Percentiles rank a stretch among this genome's conserved stretches.
Evolutionary conservation across 2,329 filamentous ascomycete species (phyloP).

Genomic region (Penicillium sp.): DNA sequence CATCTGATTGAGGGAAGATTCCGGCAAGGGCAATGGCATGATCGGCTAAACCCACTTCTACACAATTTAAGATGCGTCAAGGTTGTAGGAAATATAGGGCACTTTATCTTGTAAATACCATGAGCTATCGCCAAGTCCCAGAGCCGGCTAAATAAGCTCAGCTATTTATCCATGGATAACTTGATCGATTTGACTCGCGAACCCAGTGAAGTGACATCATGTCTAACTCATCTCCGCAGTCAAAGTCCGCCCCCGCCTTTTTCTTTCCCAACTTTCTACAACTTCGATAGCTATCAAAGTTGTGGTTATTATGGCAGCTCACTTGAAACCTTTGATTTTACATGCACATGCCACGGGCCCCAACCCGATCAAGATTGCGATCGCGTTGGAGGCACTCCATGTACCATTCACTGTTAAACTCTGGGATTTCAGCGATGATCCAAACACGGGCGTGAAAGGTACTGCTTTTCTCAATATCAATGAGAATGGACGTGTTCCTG

Average conservation of each 20-base stretch:
- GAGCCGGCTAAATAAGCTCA: conserved; percentile 7
- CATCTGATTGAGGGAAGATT: conserved; percentile 13
- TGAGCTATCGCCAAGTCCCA: not conserved
- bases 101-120: not conserved
- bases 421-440: conserved; percentile 48
- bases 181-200: not conserved
- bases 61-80: not conserved
- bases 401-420: conserved; percentile 48
- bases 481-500: conserved; percentile 49
- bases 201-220: conserved; percentile 25
- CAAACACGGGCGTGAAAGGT: conserved; percentile 36
- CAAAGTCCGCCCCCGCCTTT: not conserved
- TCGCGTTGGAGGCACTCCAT: conserved; percentile 45
- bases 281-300: not conserved
- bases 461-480: conserved; percentile 46
- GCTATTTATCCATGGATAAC: not conserved
- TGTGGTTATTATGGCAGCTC: conserved; percentile 16
- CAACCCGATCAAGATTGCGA: conserved; percentile 51
- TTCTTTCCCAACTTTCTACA: not conserved
- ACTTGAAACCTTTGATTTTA: conserved; percentile 41
- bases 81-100: not conserved
- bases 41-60: conserved; percentile 2
- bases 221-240: conserved; percentile 8
- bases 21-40: not conserved
- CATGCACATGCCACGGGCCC: conserved; percentile 48